Conservation (phyloP, 345 rosid species). For the Populus tremula region DNA sequence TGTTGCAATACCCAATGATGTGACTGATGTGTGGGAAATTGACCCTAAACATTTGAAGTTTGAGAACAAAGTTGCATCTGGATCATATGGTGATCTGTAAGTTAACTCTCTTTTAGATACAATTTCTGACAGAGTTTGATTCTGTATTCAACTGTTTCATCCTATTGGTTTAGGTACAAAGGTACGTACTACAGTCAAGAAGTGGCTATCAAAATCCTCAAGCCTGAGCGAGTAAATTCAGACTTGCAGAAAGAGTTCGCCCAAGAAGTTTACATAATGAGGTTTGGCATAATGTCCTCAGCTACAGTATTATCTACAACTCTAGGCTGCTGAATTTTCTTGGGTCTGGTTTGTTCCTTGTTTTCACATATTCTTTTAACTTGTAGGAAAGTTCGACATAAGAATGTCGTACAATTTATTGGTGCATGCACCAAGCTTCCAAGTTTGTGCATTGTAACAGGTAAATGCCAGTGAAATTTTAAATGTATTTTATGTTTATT, state of each 20-base stretch:
- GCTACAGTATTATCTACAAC: neutral
- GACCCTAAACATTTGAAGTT: constrained; percentile 64
- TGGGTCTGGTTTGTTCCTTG: neutral
- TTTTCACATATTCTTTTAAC: constrained; percentile 14
- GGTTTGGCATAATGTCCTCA: constrained; percentile 42
- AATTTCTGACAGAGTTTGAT: neutral
- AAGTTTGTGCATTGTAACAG: constrained; percentile 85
- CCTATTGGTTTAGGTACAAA: constrained; percentile 57
- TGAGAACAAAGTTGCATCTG: constrained; percentile 86
- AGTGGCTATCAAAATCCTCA: constrained; percentile 92
- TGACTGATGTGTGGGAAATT: constrained; percentile 97
- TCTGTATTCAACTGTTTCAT: constrained; percentile 1
- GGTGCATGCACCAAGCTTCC: constrained; percentile 99
- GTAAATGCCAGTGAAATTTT: constrained; percentile 33
- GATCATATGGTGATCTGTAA: constrained; percentile 96
- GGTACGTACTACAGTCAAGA: constrained; percentile 95
- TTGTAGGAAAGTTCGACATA: constrained; percentile 91
- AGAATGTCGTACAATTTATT: constrained; percentile 93
- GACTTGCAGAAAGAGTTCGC: constrained; percentile 90
- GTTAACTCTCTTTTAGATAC: constrained; percentile 30
- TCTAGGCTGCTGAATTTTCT: neutral
- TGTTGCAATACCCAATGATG: constrained; percentile 83
- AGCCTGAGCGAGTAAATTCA: constrained; percentile 81
- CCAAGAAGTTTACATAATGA: constrained; percentile 94
- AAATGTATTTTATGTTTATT: neutral